Evolutionary conservation across 306 rosid species (phyloP).

Genomic region (Castanospermum australe): DNA sequence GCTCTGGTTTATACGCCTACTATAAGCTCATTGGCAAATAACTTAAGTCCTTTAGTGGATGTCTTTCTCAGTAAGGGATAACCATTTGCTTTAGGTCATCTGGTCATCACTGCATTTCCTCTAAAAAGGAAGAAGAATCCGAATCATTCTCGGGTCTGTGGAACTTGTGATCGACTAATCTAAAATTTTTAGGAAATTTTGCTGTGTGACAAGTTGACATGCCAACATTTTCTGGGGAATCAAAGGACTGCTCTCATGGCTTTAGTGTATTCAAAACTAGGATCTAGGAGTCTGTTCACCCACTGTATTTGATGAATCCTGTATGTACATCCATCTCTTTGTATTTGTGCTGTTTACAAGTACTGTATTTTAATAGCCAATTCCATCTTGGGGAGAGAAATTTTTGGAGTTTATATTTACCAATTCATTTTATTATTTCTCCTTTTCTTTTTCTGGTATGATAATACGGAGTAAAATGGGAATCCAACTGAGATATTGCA

Average conservation of each 20-base stretch:
- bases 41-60: conserved; percentile 19
- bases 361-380: conserved; percentile 7
- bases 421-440: neutral
- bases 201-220: conserved; percentile 18
- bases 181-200: conserved; percentile 24
- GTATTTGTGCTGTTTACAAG: conserved; percentile 1
- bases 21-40: conserved; percentile 77
- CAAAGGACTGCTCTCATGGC: conserved; percentile 12
- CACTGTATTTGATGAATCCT: conserved; percentile 30
- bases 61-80: conserved; percentile 16
- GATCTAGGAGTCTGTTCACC: neutral
- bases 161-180: conserved; percentile 17
- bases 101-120: neutral
- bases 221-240: conserved; percentile 19
- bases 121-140: conserved; percentile 7
- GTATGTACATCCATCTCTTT: conserved; percentile 4
- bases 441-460: neutral
- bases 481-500: neutral
- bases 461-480: neutral
- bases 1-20: conserved; percentile 88
- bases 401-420: neutral
- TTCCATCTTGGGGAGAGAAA: neutral
- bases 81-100: conserved; percentile 12
- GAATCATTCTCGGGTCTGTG: conserved; percentile 18
- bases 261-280: conserved; percentile 28